Base-by-base conservation (phyloP, 2,329 filamentous ascomycete species). In the Pezicula radicicola region DNA sequence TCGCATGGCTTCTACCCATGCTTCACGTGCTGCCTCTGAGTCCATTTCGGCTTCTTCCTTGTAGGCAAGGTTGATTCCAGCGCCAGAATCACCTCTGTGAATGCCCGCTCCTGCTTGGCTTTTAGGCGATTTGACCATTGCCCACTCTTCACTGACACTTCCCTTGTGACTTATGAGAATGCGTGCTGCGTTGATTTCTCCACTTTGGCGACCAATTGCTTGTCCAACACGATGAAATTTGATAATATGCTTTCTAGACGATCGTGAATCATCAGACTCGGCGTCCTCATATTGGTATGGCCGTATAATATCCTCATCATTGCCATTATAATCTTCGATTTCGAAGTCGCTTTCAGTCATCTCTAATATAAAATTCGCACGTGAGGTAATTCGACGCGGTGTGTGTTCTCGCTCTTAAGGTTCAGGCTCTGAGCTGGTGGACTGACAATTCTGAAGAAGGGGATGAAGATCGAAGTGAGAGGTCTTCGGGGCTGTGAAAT, bases 381-480 rank as follows among this genome's bases (percentile, higher is more conserved):
- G 56, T 2, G 54, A 44, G 3, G 63, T 45, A 37, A 51, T 44
- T 44, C 18, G 41, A n/a, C 18, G 41, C 7, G 41, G 41, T 25
- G 41, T 21, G 19, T n/a, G 15, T 16, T 25, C 35, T 33, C n/a
- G 46, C 6, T 36, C 19, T 4, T 25, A 8, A 16, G 15, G 21
- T 15, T 49, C 25, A 18, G 46, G 21, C 15, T 49, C 25, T 30
- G 46, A 27, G 25, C 41, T 44, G 4, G 41, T 25, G 3, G 41
- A 44, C 15, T 19, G 63, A 63, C 41, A 54, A 52, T 25, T 50
- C 43, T 9, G 58, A 60, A 6, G 66, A 65, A 4, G 70, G 66
- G 43, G 67, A 65, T 28, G 68, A 68, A 6, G 70, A 69, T 49
- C 64, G 69, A 33, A 73, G 73, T 6, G 72, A 74, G 15, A 73